These are phyloP conservation scores for Cucurbita maxima DNA, from an alignment of 306 rosid species.

Conservation along the genomic window DNA sequence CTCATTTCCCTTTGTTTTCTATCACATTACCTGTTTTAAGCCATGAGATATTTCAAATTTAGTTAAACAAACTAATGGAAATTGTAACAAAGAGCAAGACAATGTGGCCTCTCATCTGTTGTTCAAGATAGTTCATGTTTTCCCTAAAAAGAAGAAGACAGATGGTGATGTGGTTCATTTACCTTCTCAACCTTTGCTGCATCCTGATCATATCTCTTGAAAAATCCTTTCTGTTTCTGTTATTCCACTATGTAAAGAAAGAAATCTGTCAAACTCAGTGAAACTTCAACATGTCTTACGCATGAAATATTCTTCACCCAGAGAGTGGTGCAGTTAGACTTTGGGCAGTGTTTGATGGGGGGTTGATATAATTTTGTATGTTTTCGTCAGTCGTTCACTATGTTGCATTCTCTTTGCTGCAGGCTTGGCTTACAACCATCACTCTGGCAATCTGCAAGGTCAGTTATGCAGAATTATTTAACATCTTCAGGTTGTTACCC, in stretches of 20 bases:
- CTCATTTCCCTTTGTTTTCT: background rate
- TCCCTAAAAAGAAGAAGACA: background rate
- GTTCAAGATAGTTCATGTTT: background rate
- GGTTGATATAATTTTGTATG: background rate
- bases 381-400: background rate
- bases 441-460: constrained; percentile 86
- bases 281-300: background rate
- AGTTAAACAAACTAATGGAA: background rate
- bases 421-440: constrained; percentile 85
- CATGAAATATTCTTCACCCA: background rate
- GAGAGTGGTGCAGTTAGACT: background rate
- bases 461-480: constrained; percentile 15
- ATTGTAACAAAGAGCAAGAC: background rate
- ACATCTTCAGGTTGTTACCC: constrained; percentile 2
- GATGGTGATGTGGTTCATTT: background rate
- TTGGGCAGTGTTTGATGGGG: background rate
- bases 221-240: background rate
- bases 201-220: background rate
- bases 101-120: background rate
- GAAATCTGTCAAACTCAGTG: background rate
- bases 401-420: constrained; percentile 1
- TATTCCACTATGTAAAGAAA: background rate
- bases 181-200: background rate
- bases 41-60: background rate
- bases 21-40: background rate